Base-by-base conservation (phyloP, 306 rosid genomes). In the Prunus kanzakura region DNA sequence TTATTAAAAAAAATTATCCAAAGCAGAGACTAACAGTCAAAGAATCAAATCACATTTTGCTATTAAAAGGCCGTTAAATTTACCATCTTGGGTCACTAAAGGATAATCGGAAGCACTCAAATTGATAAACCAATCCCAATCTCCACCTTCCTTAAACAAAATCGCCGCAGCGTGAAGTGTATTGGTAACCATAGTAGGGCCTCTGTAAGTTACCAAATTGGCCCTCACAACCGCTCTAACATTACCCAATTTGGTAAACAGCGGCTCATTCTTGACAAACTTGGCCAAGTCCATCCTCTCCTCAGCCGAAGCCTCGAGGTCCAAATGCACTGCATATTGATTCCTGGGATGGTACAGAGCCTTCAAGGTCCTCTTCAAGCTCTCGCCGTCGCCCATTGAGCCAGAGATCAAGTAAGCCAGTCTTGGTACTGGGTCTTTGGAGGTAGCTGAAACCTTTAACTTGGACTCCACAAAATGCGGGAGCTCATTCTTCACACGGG, bases 61-160 rank as follows among this genome's bases (percentile, higher is more conserved):
- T 60, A n/a, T 64, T 38, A 25, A 66, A 67, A 64, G 20, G 7
- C 14, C 43, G 6, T 79, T 38, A 19, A 46, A 72, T 13, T 73
- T 74, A 91, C 97, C 97, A 75, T 91, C 97, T 71, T 91, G 97
- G 12, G 97, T 91, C 8, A 91, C 89, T 79, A 91, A 32, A 43
- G 97, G 97, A 71, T 89, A 91, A 68, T 91, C 97, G 1, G 93
- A 89, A 72, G 97, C 91, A 72, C 95, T 87, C 65, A 90, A 79
- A 80, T 90, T 90, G 55, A 90, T 86, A 47, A 90, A 90, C 97
- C 97, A 89, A 79, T 91, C 97, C 97, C 97, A 91, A 1, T 91
- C 87, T 23, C 84, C 87, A 63, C 90, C 93, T 46, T 84, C 87
- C 83, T 71, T 87, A 63, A 91, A 68, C 86, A 91, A 83, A 74